Base-by-base conservation (phyloP, 2,329 filamentous ascomycete genomes). In the Stemphylium beticola region DNA sequence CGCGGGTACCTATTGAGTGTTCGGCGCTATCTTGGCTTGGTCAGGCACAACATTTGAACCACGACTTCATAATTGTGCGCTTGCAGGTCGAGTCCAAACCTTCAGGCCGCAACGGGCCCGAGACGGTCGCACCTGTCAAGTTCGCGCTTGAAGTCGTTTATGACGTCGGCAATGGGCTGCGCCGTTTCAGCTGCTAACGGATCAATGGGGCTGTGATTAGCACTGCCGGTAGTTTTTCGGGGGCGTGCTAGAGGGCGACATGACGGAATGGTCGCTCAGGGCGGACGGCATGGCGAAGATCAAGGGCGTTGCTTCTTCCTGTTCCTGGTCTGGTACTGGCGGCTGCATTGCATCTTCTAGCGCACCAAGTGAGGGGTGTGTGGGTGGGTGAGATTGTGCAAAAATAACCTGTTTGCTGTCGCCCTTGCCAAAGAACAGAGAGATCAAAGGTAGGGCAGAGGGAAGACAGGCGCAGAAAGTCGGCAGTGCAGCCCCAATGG, bases 61-160 rank as follows among this genome's bases (percentile, higher is more conserved):
- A 24, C 22, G 22, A 24, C 22, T 24, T 24, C 22, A 24, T 24
- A 24, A 24, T 5, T 24, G 22, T 24, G 22, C 22, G 22, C 22
- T 24, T 24, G 22, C 22, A 24, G 22, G 22, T 7, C 22, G 22
- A 24, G 22, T 24, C 22, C 22, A 24, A 24, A 24, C 22, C 49
- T 54, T n/a, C 62, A 66, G 24, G 52, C 37, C 18, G 54, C 51
- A 29, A 42, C 46, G 36, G 61, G 60, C 39, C 52, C 61, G 33
- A 40, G 50, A 44, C 57, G 57, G 38, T 66, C 55, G 49, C 60
- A 59, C 18, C 56, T 12, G 33, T 64, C 53, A 33, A 71, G 60
- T 32, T 65, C 48, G 49, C 64, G 64, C 52, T 65, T 64, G 49
- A 71, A 61, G 55, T 63, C 54, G 53, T 62, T 65, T 49, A 73